Conservation (phyloP, 2,329 filamentous ascomycete genomes). For the Stagonosporopsis rhizophila region DNA sequence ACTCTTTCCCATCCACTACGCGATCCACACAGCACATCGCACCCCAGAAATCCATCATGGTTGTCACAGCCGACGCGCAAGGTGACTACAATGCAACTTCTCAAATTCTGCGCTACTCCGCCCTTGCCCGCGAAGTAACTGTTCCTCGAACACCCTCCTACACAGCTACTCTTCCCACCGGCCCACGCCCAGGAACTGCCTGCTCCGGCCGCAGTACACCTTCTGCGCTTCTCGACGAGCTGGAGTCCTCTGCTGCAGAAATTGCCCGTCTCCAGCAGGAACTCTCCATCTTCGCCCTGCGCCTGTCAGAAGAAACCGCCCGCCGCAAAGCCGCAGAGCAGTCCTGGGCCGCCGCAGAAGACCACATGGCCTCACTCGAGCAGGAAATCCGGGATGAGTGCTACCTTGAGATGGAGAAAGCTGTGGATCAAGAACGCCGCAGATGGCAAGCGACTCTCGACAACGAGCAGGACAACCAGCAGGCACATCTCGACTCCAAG, state of each 20-base stretch:
- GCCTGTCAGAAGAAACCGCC: constrained; percentile 74
- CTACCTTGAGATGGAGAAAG: constrained; percentile 81
- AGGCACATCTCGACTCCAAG: constrained; percentile 89
- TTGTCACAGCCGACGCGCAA: constrained; percentile 90
- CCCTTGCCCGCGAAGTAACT: constrained; percentile 89
- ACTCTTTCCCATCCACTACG: constrained; percentile 56
- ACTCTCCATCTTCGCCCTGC: constrained; percentile 74
- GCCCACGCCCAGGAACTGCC: constrained; percentile 40
- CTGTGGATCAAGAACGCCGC: constrained; percentile 74
- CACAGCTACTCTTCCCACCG: constrained; percentile 64
- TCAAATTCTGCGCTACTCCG: constrained; percentile 93
- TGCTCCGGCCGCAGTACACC: constrained; percentile 58
- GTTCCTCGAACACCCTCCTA: constrained; percentile 87
- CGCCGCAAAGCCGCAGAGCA: constrained; percentile 75
- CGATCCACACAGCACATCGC: constrained; percentile 54
- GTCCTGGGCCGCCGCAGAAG: constrained; percentile 70
- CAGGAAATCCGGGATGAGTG: constrained; percentile 88
- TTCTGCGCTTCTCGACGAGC: constrained; percentile 63
- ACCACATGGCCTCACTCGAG: constrained; percentile 76
- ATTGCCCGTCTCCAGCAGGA: constrained; percentile 81
- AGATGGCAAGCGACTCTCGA: constrained; percentile 83
- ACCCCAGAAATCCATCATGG: constrained; percentile 91
- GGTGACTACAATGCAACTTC: constrained; percentile 97
- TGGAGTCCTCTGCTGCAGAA: constrained; percentile 82
- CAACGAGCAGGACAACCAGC: constrained; percentile 76